Evolutionary conservation across 495 filamentous ascomycete genomes (phyloP).

Genomic region (Parathielavia hyrcaniae): DNA sequence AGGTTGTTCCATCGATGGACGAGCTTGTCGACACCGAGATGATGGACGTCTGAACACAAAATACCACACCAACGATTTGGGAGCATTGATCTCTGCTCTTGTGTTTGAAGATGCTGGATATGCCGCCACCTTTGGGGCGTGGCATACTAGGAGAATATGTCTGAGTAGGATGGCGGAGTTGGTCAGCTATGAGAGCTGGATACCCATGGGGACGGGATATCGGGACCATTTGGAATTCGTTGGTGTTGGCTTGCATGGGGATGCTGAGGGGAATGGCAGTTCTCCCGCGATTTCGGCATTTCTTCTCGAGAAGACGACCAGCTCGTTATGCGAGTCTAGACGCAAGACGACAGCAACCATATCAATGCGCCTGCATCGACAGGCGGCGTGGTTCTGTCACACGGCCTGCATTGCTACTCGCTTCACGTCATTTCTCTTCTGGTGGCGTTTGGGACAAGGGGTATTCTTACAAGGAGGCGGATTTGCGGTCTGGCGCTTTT

Average conservation of each 20-base stretch:
- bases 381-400: constrained; percentile 9
- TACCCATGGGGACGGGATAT: constrained; percentile 32
- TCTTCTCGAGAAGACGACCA: constrained; percentile 19
- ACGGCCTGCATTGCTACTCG: neutral
- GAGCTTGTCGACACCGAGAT: constrained; percentile 42
- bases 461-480: constrained; percentile 6
- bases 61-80: constrained; percentile 12
- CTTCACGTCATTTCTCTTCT: neutral
- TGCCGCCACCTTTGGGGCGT: constrained; percentile 25
- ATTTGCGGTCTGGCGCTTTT: neutral
- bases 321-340: constrained; percentile 2
- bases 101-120: constrained; percentile 33
- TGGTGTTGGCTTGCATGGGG: constrained; percentile 17
- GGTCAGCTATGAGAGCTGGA: constrained; percentile 30
- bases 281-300: constrained; percentile 17
- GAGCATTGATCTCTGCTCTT: constrained; percentile 18
- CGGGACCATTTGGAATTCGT: constrained; percentile 28
- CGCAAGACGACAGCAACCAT: neutral
- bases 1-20: constrained; percentile 20
- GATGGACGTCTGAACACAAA: constrained; percentile 40
- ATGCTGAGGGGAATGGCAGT: constrained; percentile 12
- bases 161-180: constrained; percentile 26
- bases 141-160: constrained; percentile 28
- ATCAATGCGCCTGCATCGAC: constrained; percentile 19
- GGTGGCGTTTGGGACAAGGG: neutral